Evolutionary conservation across 768 basidiomycete genomes (phyloP).

Genomic region (Hebeloma cylindrosporum): DNA sequence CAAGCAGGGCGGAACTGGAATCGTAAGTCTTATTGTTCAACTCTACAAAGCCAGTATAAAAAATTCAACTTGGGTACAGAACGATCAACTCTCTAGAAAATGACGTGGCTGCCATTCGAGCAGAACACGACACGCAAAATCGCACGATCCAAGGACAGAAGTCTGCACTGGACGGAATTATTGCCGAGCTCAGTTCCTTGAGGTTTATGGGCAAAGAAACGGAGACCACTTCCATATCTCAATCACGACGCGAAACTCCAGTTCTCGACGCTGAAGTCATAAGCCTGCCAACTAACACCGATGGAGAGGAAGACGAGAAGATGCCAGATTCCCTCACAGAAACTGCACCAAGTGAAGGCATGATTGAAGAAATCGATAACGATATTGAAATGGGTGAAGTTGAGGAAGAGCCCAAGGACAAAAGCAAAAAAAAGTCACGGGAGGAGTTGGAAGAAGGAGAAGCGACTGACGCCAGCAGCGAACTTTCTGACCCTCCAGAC

Average conservation of each 20-base stretch:
- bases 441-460: constrained; percentile 88
- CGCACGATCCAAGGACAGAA: constrained; percentile 69
- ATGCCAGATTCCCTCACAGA: constrained; percentile 18
- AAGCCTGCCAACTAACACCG: constrained; percentile 16
- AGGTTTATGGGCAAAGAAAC: constrained; percentile 70
- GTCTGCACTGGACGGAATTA: constrained; percentile 61
- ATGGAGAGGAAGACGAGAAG: constrained; percentile 22
- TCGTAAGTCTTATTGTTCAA: constrained; percentile 51
- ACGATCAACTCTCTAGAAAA: constrained; percentile 69
- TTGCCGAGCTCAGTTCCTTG: constrained; percentile 59
- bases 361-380: constrained; percentile 44
- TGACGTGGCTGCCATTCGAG: constrained; percentile 72
- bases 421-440: constrained; percentile 53
- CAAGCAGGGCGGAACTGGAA: constrained; percentile 74
- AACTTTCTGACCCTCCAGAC: constrained; percentile 75
- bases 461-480: constrained; percentile 78
- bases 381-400: constrained; percentile 95
- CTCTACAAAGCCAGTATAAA: neutral
- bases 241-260: constrained; percentile 51
- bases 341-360: constrained; percentile 32
- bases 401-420: constrained; percentile 63
- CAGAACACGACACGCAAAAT: constrained; percentile 74
- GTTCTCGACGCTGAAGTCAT: constrained; percentile 34
- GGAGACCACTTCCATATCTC: constrained; percentile 45
- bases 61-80: constrained; percentile 34